phyloP scores from a whole-genome alignment of 2,329 filamentous ascomycete genomes.

The Meredithiella fracta region DNA sequence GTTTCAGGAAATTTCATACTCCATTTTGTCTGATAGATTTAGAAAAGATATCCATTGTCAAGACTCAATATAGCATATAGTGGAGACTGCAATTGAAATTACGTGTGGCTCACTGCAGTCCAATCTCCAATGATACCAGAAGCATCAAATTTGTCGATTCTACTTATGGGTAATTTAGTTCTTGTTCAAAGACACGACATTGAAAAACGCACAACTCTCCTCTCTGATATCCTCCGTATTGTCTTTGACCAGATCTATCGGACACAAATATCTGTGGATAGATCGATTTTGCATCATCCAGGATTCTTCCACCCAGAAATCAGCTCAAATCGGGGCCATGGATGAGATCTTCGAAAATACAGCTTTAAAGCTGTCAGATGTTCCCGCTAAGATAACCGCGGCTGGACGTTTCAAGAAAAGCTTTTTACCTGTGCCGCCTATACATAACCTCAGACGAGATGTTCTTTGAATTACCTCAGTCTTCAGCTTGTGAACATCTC shows the following conservation, averaged over 20 bases:
- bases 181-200: not conserved
- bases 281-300: constrained; percentile 8
- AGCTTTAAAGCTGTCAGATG: not conserved
- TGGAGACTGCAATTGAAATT: constrained; percentile 3
- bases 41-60: not conserved
- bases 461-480: constrained; percentile 12
- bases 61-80: not conserved
- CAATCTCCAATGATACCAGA: not conserved
- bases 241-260: not conserved
- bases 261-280: constrained; percentile 5
- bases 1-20: not conserved
- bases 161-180: not conserved
- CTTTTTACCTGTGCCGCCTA: constrained; percentile 13
- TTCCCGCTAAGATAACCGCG: constrained; percentile 12
- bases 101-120: constrained; percentile 2
- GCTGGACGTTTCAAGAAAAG: constrained; percentile 15
- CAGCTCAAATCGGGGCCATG: constrained; percentile 3
- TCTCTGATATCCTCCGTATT: not conserved
- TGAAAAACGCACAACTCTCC: not conserved
- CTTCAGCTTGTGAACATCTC: not conserved
- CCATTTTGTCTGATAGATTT: constrained; percentile 7
- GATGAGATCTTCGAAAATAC: constrained; percentile 4
- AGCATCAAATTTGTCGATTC: not conserved
- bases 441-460: constrained; percentile 15
- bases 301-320: not conserved